These are phyloP conservation scores for Colletotrichum salicis DNA, from an alignment of 2,329 filamentous ascomycete genomes.

Conservation along the genomic window DNA sequence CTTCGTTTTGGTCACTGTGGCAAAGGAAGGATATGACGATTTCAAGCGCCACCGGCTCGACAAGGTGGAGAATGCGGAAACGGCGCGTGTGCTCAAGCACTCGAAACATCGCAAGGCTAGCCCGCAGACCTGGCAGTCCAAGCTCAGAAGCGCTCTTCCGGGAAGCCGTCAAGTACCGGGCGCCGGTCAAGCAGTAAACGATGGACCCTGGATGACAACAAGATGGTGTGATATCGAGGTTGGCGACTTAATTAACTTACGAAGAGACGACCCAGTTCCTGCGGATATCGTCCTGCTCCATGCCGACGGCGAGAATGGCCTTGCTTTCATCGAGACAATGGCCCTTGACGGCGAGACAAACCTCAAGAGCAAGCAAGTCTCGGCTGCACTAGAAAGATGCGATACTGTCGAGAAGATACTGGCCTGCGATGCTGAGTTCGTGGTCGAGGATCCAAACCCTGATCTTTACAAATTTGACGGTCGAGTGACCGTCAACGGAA, in stretches of 20 bases:
- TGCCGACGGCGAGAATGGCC: constrained; percentile 78
- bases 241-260: constrained; percentile 60
- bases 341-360: constrained; percentile 86
- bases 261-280: constrained; percentile 81
- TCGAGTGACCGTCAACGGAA: constrained; percentile 66
- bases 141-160: constrained; percentile 37
- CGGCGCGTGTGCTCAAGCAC: constrained; percentile 51
- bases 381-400: constrained; percentile 70
- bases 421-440: constrained; percentile 68
- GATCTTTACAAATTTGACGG: constrained; percentile 83
- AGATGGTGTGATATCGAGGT: constrained; percentile 60
- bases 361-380: constrained; percentile 78
- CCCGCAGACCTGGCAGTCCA: not conserved
- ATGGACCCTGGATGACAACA: constrained; percentile 61
- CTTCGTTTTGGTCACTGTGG: constrained; percentile 82
- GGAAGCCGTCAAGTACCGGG: constrained; percentile 43
- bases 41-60: constrained; percentile 82
- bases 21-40: constrained; percentile 90
- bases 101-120: not conserved
- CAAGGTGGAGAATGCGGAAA: constrained; percentile 78
- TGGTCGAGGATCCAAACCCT: constrained; percentile 81
- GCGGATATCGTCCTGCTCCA: constrained; percentile 86
- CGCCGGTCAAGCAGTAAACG: constrained; percentile 53
- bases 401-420: constrained; percentile 64
- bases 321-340: constrained; percentile 89